Conservation (phyloP, 2,329 filamentous ascomycete genomes). For the Huntiella abstrusa region DNA sequence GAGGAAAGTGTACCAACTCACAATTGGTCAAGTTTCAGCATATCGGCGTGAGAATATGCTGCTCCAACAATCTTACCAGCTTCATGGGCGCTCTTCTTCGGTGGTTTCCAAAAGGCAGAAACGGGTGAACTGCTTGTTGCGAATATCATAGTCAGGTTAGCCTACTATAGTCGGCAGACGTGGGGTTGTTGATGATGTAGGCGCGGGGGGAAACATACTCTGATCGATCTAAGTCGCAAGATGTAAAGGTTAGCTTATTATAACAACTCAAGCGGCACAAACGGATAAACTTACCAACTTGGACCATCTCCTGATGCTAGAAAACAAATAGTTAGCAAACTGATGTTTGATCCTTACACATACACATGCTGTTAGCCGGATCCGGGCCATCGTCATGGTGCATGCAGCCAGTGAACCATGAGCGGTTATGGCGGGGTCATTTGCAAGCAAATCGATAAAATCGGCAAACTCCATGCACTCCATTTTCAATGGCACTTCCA, state of each 20-base stretch:
- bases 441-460: too few relatives aligned
- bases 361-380: too few relatives aligned
- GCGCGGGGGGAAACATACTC: slow-evolving; percentile 31
- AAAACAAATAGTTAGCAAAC: neutral
- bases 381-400: too few relatives aligned
- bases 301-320: slow-evolving; percentile 75
- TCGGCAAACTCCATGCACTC: too few relatives aligned
- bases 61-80: slow-evolving; percentile 70
- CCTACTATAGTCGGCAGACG: neutral
- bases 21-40: slow-evolving; percentile 72
- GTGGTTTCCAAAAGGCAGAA: slow-evolving; percentile 70
- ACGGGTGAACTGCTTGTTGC: slow-evolving; percentile 38
- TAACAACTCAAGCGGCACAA: neutral
- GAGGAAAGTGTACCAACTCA: slow-evolving; percentile 21
- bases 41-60: slow-evolving; percentile 89
- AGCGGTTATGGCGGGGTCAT: neutral
- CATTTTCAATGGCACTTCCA: too few relatives aligned
- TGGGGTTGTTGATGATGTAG: neutral
- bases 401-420: neutral
- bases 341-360: neutral
- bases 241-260: slow-evolving; percentile 11
- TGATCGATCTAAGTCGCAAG: slow-evolving; percentile 31
- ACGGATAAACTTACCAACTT: slow-evolving; percentile 57
- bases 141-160: slow-evolving; percentile 16
- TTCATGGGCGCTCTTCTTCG: slow-evolving; percentile 39